Base-by-base conservation (phyloP, 2,329 filamentous ascomycete genomes). In the Botrytis paeoniae region DNA sequence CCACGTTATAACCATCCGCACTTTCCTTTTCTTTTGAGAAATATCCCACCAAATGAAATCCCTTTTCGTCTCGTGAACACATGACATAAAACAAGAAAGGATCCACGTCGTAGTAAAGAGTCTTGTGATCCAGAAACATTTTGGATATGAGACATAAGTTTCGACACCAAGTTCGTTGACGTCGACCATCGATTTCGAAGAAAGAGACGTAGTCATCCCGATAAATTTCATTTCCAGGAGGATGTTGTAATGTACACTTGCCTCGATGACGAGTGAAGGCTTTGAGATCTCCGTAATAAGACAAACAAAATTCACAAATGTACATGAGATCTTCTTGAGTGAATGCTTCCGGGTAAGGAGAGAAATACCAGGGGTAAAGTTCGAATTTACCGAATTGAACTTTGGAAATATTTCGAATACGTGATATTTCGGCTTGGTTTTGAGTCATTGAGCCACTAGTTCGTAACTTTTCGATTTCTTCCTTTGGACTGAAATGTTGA, bases 1-100 rank as follows among this genome's bases (percentile, higher is more conserved):
- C 97, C 45, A 99, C 92, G 80, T 99, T 99, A 87, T 98, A 99
- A 43, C 93, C 94, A 79, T 99, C 97, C 0, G 94, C 94, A 57
- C 92, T 95, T 82, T 99, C 96, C 78, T 99, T 99, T 82, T 99
- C 96, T 81, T 99, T 99, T 72, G 93, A 97, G 82, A 99, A 99
- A 81, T 98, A 99, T n/a, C 96, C 96, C n/a, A 99, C 93, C 68
- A 99, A 88, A 80, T 98, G 96, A 79, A 92, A 96, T 22, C 96
- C 96, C 78, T 94, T 91, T 68, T 97, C 94, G 76, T 95, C 93
- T 77, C 93, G 90, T 59, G 91, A 92, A 39, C 93, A 93, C 95
- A 99, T 98, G 82, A 97, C 95, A 83, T 99, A 99, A 85, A 99
- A 99, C 51, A 99, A 84, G 81, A 99, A 99, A 0, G 96, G 96